Evolutionary conservation across 306 rosid species (phyloP), one percentile per base, ranked within the genome.

Genomic region (Rosa rugosa): DNA sequence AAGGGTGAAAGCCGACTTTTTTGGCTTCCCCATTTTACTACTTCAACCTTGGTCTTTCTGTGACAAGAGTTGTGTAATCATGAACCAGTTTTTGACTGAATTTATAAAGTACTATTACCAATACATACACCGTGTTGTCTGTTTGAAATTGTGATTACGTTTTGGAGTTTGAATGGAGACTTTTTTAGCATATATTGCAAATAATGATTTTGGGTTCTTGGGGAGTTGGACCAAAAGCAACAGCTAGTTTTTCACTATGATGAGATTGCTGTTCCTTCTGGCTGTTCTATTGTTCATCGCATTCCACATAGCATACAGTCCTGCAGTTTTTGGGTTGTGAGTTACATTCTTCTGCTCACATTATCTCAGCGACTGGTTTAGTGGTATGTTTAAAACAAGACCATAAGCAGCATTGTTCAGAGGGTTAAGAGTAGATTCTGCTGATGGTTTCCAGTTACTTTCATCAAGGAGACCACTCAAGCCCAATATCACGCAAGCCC

Each of bases 1-100:
- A 80, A 81, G 87, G 92, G 92, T 76, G 69, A 90, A 78, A 76
- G 89, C 89, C 86, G 47, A 62, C 83, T 91, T 93, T 90, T 86
- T 71, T 87, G 94, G 94, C 91, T 83, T 75, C 77, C 86, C 87
- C 80, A 73, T 69, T 68, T 83, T 77, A 25, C 49, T 77, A 20
- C 51, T 74, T 72, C 69, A 81, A 79, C 53, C 77, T 79, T 70
- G 36, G 79, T 80, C 83, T 75, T 70, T 68, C 77, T 72, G 78
- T 84, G 85, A 76, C 79, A 51, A 53, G 76, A 83, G 79, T 81
- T 62, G 80, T 75, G 83, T 72, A 81, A 87, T 49, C 73, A 81
- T 74, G 67, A 47, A 78, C 80, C 77, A 62, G 81, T 86, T 87
- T 80, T 86, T 77, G 77, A 75, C 86, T 76, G 50, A 76, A 67